phyloP scores from a whole-genome alignment of 116 monocot genomes.

The Papilionanthe hybrid region DNA sequence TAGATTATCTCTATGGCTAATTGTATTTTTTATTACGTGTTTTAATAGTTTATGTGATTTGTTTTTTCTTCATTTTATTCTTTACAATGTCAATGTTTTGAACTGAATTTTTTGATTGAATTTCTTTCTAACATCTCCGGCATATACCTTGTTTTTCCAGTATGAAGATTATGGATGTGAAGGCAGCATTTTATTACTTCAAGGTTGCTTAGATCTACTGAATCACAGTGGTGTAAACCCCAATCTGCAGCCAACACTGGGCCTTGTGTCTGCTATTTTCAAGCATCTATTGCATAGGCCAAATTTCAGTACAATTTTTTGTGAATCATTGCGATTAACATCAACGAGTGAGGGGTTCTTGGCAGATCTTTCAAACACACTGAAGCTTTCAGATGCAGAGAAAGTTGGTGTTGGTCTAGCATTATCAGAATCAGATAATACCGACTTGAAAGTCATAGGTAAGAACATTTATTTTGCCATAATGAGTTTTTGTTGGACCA shows the following conservation, averaged over 20 bases:
- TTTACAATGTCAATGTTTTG: background rate
- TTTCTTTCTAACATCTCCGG: background rate
- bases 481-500: background rate
- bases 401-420: conserved; percentile 80
- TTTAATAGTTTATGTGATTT: background rate
- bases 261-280: conserved; percentile 43
- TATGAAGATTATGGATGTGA: conserved; percentile 56
- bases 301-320: conserved; percentile 64
- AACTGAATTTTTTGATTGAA: background rate
- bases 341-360: conserved; percentile 42
- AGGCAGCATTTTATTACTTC: conserved; percentile 53
- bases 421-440: conserved; percentile 64
- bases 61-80: background rate
- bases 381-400: conserved; percentile 56
- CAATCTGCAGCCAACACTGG: conserved; percentile 25
- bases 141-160: conserved; percentile 24
- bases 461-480: conserved; percentile 7
- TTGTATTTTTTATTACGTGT: background rate
- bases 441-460: conserved; percentile 53
- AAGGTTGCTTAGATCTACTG: conserved; percentile 55
- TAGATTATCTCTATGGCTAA: background rate
- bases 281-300: conserved; percentile 54
- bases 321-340: conserved; percentile 44
- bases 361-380: conserved; percentile 42
- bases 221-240: conserved; percentile 22